A percentile compares a stretch with the other conserved stretches of the same genome.
Conservation (phyloP, 768 basidiomycete species). For the Hygrocybe coccinea region DNA sequence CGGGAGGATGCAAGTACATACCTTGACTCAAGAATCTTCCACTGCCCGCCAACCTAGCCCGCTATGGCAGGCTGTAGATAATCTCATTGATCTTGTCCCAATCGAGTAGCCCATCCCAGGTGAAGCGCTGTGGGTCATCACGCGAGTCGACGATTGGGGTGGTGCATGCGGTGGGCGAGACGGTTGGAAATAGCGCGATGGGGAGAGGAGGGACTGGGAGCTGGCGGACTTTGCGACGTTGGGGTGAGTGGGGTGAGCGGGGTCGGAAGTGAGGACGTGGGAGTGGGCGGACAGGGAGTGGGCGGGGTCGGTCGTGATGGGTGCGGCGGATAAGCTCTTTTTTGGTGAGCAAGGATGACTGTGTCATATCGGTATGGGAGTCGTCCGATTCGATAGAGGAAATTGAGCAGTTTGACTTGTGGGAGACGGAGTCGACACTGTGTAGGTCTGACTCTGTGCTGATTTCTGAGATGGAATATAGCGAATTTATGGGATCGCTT, state of each 20-base stretch:
- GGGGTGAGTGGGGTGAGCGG: not conserved
- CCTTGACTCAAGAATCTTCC: not conserved
- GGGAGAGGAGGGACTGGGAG: constrained; percentile 12
- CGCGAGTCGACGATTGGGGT: not conserved
- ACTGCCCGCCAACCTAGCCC: not conserved
- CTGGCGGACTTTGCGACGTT: constrained; percentile 6
- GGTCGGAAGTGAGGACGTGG: not conserved
- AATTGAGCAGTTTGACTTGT: not conserved
- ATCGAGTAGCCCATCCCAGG: constrained; percentile 2
- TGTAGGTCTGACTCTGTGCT: not conserved
- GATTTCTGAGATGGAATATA: too few species aligned
- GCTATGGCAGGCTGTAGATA: not conserved
- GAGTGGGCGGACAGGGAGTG: constrained; percentile 1
- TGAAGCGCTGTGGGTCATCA: not conserved
- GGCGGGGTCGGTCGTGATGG: not conserved
- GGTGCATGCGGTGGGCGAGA: not conserved
- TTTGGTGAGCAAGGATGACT: not conserved
- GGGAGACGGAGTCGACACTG: not conserved
- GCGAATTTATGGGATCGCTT: too few species aligned
- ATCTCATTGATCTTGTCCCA: constrained; percentile 3
- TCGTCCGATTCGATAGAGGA: not conserved
- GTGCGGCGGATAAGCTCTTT: not conserved
- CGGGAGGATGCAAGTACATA: not conserved
- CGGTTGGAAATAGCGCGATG: not conserved
- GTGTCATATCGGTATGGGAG: too few species aligned